Conservation (phyloP, 2,329 filamentous ascomycete genomes). For the Biscogniauxia sp. region DNA sequence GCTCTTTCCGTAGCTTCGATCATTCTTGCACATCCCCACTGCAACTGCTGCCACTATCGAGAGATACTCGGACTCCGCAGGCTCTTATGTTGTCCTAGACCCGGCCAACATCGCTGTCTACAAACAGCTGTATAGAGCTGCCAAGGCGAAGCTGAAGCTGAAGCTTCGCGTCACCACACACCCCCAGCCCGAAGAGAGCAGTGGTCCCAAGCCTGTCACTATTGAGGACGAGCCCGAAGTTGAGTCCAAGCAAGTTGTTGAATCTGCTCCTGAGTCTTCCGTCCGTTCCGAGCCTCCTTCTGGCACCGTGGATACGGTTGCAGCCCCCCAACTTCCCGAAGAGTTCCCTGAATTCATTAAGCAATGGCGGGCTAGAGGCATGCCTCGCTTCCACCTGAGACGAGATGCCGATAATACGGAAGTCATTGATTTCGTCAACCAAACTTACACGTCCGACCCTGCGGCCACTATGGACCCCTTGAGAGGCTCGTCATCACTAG, state of each 20-base stretch:
- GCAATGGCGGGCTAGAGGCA: conserved; percentile 27
- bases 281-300: conserved; percentile 6
- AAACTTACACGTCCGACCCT: conserved; percentile 11
- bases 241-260: conserved; percentile 9
- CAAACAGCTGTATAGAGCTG: conserved; percentile 94
- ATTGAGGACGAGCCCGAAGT: conserved; percentile 47
- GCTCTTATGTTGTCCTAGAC: conserved; percentile 76
- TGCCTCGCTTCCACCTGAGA: conserved; percentile 27
- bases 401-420: conserved; percentile 24
- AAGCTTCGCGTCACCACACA: conserved; percentile 70
- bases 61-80: conserved; percentile 92
- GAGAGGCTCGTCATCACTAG: conserved; percentile 5
- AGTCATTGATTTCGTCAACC: conserved; percentile 28
- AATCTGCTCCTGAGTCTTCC: conserved; percentile 2
- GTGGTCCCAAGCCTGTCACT: conserved; percentile 42
- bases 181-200: conserved; percentile 32
- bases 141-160: conserved; percentile 97
- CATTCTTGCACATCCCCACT: conserved; percentile 62
- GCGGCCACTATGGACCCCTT: conserved; percentile 13
- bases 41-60: conserved; percentile 70
- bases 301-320: conserved; percentile 19
- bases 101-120: conserved; percentile 77
- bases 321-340: conserved; percentile 24
- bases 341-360: conserved; percentile 28
- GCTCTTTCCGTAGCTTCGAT: conserved; percentile 57